Evolutionary conservation across 805 yeast species (phyloP).

Genomic region (Tetrapisispora pingtungensis): DNA sequence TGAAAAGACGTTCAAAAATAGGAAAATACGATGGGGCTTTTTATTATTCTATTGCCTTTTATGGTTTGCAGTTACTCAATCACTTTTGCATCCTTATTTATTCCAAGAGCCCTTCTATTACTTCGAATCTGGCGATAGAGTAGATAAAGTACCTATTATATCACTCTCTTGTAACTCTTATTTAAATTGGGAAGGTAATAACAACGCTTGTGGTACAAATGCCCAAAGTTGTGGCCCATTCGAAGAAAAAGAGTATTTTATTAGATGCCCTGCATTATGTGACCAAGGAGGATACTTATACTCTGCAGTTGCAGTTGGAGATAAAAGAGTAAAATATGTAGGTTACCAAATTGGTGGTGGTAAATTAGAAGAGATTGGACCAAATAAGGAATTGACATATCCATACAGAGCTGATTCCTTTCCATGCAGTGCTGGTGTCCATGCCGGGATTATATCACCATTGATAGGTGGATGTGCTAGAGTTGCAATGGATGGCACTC

Average conservation of each 20-base stretch:
- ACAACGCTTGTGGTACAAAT: constrained; percentile 63
- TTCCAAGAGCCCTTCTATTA: constrained; percentile 32
- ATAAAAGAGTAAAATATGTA: constrained; percentile 52
- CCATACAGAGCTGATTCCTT: constrained; percentile 85
- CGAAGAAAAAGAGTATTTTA: constrained; percentile 36
- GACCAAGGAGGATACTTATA: constrained; percentile 69
- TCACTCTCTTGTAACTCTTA: constrained; percentile 31
- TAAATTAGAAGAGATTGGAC: constrained; percentile 12
- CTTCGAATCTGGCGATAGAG: constrained; percentile 11
- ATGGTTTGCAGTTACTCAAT: constrained; percentile 37
- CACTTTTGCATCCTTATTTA: constrained; percentile 37
- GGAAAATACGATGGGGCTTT: constrained; percentile 23
- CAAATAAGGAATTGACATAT: constrained; percentile 29
- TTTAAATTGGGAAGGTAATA: constrained; percentile 64
- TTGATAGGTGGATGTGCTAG: constrained; percentile 70
- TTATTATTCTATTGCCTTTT: constrained; percentile 33
- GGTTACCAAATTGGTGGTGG: constrained; percentile 79
- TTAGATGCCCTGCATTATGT: constrained; percentile 86
- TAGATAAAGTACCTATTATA: constrained; percentile 25
- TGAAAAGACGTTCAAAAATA: constrained; percentile 20
- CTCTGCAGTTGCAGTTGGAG: constrained; percentile 67
- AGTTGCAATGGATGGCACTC: constrained; percentile 46
- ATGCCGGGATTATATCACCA: constrained; percentile 71
- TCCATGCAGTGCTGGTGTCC: constrained; percentile 84
- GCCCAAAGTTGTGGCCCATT: constrained; percentile 50